Base-by-base conservation (phyloP, 306 rosid genomes). In the Cotoneaster glaucophyllus region DNA sequence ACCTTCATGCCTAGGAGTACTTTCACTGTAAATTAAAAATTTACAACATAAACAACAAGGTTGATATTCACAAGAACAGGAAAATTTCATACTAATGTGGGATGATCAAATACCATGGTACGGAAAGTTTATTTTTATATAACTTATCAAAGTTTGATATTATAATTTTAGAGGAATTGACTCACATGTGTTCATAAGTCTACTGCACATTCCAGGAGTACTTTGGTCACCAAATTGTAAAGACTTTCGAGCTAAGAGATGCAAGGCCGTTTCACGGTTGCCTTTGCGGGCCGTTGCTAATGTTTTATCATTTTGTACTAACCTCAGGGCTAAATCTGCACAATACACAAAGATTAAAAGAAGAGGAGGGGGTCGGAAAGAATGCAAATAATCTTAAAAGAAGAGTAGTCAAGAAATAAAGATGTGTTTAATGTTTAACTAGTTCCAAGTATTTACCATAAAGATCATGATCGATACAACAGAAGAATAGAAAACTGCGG, bases 181-280 rank as follows among this genome's bases (percentile, higher is more conserved):
- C 82, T 82, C 19, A 74, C 85, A 31, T 41, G 70, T n/a, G 2
- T 22, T 69, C 2, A 41, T 4, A 32, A n/a, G 43, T 65, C 70
- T 65, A 44, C 77, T n/a, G 70, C 73, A 82, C 19, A 31, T 9
- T 41, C 74, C 15, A 44, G 18, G 19, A 59, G 32, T 22, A 17
- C 44, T 71, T 43, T 4, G 39, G 70, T 15, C 53, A 14, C 15
- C 67, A 50, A 74, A 65, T 15, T 67, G 73, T 37, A 2, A 12
- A 4, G 78, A 74, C 52, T 59, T 74, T 48, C 70, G 54, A 28
- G 83, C 83, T 79, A 82, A 70, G 4, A 74, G 37, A 56, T 78
- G 77, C 53, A 83, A 71, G 4, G 78, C 77, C 4, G 76, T 70
- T 14, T 75, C 70, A 0, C 18, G 1, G 10, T 75, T 15, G 26